Percentiles rank a stretch among this genome's conserved stretches.
These are phyloP conservation scores for Sporothrix curviconia DNA, from an alignment of 2,329 filamentous ascomycete species.

Conservation along the genomic window DNA sequence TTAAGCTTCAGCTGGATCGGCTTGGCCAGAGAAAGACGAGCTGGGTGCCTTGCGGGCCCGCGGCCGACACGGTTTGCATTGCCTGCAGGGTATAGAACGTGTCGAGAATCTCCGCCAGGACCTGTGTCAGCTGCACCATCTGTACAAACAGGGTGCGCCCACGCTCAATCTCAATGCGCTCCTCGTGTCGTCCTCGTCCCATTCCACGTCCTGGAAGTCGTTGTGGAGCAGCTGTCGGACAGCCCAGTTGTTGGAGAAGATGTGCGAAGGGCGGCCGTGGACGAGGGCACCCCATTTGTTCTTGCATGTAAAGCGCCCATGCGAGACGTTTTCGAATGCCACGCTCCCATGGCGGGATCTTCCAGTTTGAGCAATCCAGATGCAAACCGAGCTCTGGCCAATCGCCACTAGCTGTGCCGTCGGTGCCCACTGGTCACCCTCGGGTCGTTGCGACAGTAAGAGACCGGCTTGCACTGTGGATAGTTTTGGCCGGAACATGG, in stretches of 20 bases:
- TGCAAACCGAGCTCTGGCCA: conserved; percentile 53
- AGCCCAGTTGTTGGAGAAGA: conserved; percentile 65
- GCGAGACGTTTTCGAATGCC: conserved; percentile 54
- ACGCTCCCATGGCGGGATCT: conserved; percentile 57
- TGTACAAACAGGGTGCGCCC: conserved; percentile 66
- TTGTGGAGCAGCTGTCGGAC: conserved; percentile 58
- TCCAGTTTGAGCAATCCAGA: conserved; percentile 56
- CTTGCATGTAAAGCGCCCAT: conserved; percentile 60
- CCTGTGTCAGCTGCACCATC: conserved; percentile 68
- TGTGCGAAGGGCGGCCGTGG: conserved; percentile 77
- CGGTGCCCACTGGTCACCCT: conserved; percentile 41
- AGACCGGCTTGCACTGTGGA: conserved; percentile 50
- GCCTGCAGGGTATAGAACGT: conserved; percentile 76
- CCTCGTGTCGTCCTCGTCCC: conserved; percentile 54
- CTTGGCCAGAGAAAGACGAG: conserved; percentile 70
- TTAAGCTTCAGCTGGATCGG: conserved; percentile 77
- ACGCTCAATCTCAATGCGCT: conserved; percentile 58
- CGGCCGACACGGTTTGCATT: conserved; percentile 60
- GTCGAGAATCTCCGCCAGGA: conserved; percentile 73
- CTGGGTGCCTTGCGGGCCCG: conserved; percentile 63
- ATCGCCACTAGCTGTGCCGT: conserved; percentile 50
- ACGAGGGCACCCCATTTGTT: conserved; percentile 76
- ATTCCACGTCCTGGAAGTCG: conserved; percentile 68
- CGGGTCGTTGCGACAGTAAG: conserved; percentile 43
- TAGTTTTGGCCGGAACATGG: conserved; percentile 47